Evolutionary conservation across 164 flowering plant genomes (phyloP), one percentile per base, ranked within the genome.

Genomic region (Aristolochia californica): DNA sequence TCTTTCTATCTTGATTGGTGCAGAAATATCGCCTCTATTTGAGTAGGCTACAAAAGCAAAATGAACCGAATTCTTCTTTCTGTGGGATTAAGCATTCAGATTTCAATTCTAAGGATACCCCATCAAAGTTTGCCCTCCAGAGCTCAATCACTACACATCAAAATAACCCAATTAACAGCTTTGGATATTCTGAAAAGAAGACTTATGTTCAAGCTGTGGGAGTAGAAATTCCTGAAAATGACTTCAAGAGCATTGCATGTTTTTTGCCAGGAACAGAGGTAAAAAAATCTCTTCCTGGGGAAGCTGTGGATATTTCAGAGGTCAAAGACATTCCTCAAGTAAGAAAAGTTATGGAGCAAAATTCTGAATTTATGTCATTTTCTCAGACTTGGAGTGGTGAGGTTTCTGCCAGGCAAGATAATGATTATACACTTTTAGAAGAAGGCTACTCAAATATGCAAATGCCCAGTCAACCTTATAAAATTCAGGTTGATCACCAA

Each of bases 1-100:
- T 34, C 40, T 34, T 47, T 47, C 22, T 47, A 21, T 47, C 17
- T 23, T 23, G 28, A 4, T 50, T 23, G 5, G 23, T 80, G 82
- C 90, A 91, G 98, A 91, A 91, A 62, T 91, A 88, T 67, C 91
- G 98, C 21, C 83, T 87, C 53, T 91, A 88, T 75, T 73, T 88
- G 80, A 79, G 79, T 64, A 76, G 98, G 70, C 59, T 91, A 68
- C 85, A 78, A 66, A 91, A 80, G 62, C 88, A 83, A 54, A 77
- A 72, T 66, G 85, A 83, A 51, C 53, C 70, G 2, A 77, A 72
- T 62, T 49, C 67, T 59, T 60, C 79, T 57, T 66, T 57, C 56
- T 59, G 71, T 66, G 80, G 79, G 26, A 53, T 59, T 25, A 82
- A 71, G 70, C 77, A 74, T 52, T 62, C 75, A 25, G 86, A 83